Evolutionary conservation across 2,329 filamentous ascomycete genomes (phyloP).

Genomic region (Madurella fahalii): DNA sequence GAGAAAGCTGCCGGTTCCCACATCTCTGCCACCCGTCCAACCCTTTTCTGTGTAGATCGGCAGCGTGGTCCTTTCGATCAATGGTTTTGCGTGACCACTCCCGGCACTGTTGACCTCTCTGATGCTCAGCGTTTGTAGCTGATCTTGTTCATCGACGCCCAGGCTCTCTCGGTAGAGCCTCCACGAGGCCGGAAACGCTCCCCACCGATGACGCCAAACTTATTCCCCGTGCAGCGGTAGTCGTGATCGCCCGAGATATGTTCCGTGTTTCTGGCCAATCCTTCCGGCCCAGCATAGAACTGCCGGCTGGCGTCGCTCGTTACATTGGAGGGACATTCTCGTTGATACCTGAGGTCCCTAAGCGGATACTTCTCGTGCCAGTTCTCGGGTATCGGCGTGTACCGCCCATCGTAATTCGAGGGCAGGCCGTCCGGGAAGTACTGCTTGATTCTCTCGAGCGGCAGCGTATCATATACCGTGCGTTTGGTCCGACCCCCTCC

Average conservation of each 20-base stretch:
- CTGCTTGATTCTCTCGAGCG: slow-evolving; percentile 24
- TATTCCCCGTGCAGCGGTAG: slow-evolving; percentile 27
- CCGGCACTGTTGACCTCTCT: slow-evolving; percentile 36
- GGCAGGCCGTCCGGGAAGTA: slow-evolving; percentile 35
- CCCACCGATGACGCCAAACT: slow-evolving; percentile 37
- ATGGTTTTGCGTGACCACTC: slow-evolving; percentile 38
- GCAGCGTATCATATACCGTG: slow-evolving; percentile 31
- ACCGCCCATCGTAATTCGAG: slow-evolving; percentile 27
- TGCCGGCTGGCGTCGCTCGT: slow-evolving; percentile 27
- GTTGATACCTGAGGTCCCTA: slow-evolving; percentile 25
- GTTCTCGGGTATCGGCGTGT: slow-evolving; percentile 17
- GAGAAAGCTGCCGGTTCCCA: slow-evolving; percentile 25
- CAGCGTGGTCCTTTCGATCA: slow-evolving; percentile 40
- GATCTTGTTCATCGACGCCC: slow-evolving; percentile 24
- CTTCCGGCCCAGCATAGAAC: slow-evolving; percentile 40
- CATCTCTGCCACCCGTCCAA: slow-evolving; percentile 19
- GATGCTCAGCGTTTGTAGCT: slow-evolving; percentile 32
- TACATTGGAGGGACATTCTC: slow-evolving; percentile 21
- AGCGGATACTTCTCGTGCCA: slow-evolving; percentile 27
- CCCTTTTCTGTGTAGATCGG: slow-evolving; percentile 21
- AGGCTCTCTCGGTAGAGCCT: slow-evolving; percentile 7
- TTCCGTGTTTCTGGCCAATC: slow-evolving; percentile 33
- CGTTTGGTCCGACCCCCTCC: background rate
- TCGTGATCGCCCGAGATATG: slow-evolving; percentile 31
- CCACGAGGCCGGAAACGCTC: slow-evolving; percentile 28